Conservation (phyloP, 75 land plant genomes). For the Cunninghamia lanceolata region DNA sequence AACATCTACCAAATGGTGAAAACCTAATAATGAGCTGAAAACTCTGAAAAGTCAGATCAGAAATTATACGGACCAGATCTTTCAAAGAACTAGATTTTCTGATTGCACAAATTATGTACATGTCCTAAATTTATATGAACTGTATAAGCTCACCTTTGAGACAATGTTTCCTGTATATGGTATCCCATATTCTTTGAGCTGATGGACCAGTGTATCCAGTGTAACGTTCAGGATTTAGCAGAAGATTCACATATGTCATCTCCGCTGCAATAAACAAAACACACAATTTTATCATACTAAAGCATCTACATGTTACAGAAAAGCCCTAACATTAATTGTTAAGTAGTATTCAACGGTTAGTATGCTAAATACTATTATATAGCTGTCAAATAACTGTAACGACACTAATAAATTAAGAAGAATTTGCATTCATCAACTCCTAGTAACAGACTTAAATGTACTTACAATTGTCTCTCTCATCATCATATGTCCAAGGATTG, state of each 20-base stretch:
- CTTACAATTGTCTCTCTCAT: conserved; percentile 39
- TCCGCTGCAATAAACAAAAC: conserved; percentile 23
- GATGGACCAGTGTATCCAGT: conserved; percentile 45
- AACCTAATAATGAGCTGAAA: background rate
- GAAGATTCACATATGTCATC: conserved; percentile 43
- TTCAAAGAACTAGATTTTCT: background rate
- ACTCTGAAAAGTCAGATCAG: background rate
- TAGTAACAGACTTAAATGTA: background rate
- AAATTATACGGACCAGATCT: background rate
- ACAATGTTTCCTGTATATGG: conserved; percentile 19
- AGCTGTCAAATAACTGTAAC: background rate
- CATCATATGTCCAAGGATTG: conserved; percentile 49
- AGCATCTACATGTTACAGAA: background rate
- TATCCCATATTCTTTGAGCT: conserved; percentile 43
- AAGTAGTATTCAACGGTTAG: background rate
- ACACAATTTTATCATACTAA: background rate
- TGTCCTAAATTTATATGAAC: background rate
- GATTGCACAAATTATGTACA: too few species aligned
- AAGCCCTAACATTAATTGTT: background rate
- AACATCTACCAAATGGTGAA: background rate
- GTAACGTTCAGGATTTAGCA: conserved; percentile 40
- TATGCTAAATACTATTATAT: background rate
- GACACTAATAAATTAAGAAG: background rate
- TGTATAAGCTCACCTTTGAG: conserved; percentile 22
- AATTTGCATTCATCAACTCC: background rate